A percentile compares a stretch with the other conserved stretches of the same genome.
phyloP scores from a whole-genome alignment of 2,329 filamentous ascomycete genomes.

The Orbilia oligospora region DNA sequence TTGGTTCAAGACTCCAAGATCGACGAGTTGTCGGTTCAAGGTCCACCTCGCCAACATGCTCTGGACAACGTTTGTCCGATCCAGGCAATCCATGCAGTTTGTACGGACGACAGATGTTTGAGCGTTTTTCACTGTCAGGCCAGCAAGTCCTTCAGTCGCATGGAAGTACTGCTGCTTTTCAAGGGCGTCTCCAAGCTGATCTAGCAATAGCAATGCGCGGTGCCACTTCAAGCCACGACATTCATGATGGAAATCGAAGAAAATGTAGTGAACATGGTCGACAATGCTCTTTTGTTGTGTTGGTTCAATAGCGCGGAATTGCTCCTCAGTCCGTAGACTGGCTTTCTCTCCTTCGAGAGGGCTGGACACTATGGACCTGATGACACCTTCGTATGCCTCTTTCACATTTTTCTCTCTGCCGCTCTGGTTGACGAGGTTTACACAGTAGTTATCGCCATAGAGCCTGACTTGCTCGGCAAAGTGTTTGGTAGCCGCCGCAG shows the following conservation, averaged over 20 bases:
- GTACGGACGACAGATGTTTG: conserved; percentile 95
- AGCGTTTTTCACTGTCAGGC: conserved; percentile 77
- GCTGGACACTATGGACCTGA: conserved; percentile 79
- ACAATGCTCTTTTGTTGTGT: conserved; percentile 74
- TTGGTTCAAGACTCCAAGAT: conserved; percentile 81
- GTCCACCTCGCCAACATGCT: conserved; percentile 94
- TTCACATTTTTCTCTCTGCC: conserved; percentile 92
- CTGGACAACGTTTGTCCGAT: conserved; percentile 97
- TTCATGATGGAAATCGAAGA: conserved; percentile 98
- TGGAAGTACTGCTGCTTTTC: conserved; percentile 90
- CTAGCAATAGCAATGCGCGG: conserved; percentile 86
- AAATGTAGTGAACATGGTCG: conserved; percentile 93
- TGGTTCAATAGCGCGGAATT: conserved; percentile 83
- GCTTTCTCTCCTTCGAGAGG: conserved; percentile 77
- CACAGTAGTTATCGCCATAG: conserved; percentile 96
- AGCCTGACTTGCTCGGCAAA: conserved; percentile 93
- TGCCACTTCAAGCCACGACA: conserved; percentile 96
- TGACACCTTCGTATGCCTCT: conserved; percentile 91
- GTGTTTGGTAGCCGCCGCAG: conserved; percentile 84
- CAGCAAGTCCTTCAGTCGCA: conserved; percentile 85
- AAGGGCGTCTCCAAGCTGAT: conserved; percentile 83
- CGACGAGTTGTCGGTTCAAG: conserved; percentile 87
- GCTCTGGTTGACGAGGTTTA: conserved; percentile 97
- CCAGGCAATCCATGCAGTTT: conserved; percentile 99
- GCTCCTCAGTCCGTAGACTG: conserved; percentile 79